Evolutionary conservation across 2,329 filamentous ascomycete species (phyloP).

Genomic region (Fusarium camptoceras): DNA sequence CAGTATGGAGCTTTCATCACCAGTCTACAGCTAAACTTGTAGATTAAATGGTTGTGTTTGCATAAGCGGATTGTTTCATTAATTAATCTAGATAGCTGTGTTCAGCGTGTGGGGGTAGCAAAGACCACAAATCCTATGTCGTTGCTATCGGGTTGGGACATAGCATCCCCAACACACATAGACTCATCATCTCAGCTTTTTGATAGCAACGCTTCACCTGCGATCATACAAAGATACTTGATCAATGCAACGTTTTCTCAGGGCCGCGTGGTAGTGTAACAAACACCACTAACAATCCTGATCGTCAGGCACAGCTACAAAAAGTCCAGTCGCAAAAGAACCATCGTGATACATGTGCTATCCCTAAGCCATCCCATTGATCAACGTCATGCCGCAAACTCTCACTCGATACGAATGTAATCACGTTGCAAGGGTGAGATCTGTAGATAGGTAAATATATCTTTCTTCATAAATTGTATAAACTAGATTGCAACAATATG

Average conservation of each 20-base stretch:
- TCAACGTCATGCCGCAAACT: neutral
- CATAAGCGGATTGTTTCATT: neutral
- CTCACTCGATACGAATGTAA: neutral
- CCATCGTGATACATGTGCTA: slow-evolving; percentile 1
- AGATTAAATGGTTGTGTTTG: neutral
- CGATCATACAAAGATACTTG: neutral
- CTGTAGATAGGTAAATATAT: neutral
- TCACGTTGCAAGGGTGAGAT: neutral
- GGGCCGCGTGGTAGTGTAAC: slow-evolving; percentile 21
- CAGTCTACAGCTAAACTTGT: neutral
- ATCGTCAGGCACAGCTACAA: slow-evolving; percentile 24
- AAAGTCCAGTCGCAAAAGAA: neutral
- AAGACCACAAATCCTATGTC: neutral
- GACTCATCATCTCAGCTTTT: neutral
- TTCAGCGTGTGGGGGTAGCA: neutral
- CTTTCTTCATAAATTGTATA: slow-evolving; percentile 36
- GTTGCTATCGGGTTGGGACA: too few species aligned
- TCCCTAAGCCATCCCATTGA: neutral
- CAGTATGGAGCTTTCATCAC: neutral
- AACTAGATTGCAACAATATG: slow-evolving; percentile 43
- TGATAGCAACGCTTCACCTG: neutral
- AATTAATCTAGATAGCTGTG: neutral
- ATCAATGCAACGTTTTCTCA: slow-evolving; percentile 28
- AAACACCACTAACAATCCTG: slow-evolving; percentile 3
- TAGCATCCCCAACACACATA: neutral